Evolutionary conservation across 2,329 filamentous ascomycete species (phyloP), one percentile per base, ranked within the genome.

Genomic region (Fusarium torreyae): DNA sequence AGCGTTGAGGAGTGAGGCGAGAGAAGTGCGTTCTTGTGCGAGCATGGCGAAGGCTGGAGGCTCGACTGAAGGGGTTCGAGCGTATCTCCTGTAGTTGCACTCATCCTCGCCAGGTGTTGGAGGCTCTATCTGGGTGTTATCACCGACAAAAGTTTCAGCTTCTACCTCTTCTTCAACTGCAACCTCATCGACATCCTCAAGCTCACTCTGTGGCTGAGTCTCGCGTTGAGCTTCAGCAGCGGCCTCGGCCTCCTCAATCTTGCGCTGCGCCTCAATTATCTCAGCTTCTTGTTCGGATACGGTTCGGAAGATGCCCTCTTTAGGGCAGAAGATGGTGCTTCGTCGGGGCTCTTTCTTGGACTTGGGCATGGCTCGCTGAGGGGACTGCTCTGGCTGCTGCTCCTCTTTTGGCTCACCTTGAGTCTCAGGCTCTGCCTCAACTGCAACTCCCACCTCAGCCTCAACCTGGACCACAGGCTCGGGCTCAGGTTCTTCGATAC

Each of bases 271-370:
- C 58, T 83, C 79, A 57, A 85, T 76, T 7, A 80, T 81, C 18
- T 82, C 81, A 13, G 84, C 81, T 60, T 87, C 85, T 62, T 85
- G 80, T 68, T 88, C 83, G 2, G 88, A 87, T 44, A 89, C 79
- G 4, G 88, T 88, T 48, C 86, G 85, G 75, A 91, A 90, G 56
- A 88, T 87, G 48, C 89, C 91, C 73, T 91, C 85, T 18, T 86
- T 85, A 7, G 89, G 87, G 14, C 88, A 85, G 70, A 91, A 87
- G 55, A 89, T 84, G 38, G 85, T 87, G 73, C 82, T 86, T 26
- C 76, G 85, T 69, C 81, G 85, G 57, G 78, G 81, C 71, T 77
- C 83, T 53, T 81, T 79, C 56, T 74, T 80, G 13, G 78, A 75
- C 63, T 72, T 79, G 38, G 76, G 64, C 34, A 65, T 44, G 2